These are phyloP conservation scores for Tephrocybe sp. DNA, from an alignment of 768 basidiomycete species.

Conservation along the genomic window DNA sequence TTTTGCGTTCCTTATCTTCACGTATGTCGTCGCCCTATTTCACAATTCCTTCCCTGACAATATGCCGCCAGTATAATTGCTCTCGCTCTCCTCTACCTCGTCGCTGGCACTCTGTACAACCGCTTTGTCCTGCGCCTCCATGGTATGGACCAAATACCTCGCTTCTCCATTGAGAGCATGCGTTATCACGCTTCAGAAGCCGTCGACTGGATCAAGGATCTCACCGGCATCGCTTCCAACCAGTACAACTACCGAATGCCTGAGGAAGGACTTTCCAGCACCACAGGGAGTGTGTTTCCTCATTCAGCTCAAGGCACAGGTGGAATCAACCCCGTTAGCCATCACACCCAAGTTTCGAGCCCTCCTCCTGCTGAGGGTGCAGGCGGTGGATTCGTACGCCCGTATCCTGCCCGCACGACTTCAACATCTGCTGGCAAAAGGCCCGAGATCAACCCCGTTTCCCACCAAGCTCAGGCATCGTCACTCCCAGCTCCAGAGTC, in stretches of 20 bases:
- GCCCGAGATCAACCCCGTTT: conserved; percentile 39
- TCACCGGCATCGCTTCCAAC: conserved; percentile 21
- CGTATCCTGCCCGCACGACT: conserved; percentile 20
- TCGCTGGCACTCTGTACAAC: conserved; percentile 75
- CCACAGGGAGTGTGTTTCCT: not conserved
- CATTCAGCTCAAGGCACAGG: conserved; percentile 7
- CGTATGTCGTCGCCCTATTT: conserved; percentile 44
- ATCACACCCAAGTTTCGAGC: conserved; percentile 22
- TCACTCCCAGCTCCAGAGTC: conserved; percentile 10
- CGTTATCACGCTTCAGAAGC: conserved; percentile 46
- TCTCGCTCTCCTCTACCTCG: conserved; percentile 61
- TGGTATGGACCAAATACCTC: conserved; percentile 75
- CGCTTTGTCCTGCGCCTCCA: conserved; percentile 70
- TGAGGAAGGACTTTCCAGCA: not conserved
- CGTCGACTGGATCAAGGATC: conserved; percentile 42
- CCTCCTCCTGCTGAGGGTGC: conserved; percentile 8
- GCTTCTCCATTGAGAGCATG: conserved; percentile 54
- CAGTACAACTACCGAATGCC: conserved; percentile 20
- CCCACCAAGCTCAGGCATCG: conserved; percentile 38
- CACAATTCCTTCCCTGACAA: not conserved
- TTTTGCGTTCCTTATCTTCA: conserved; percentile 53
- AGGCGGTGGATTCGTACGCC: conserved; percentile 30
- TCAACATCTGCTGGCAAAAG: conserved; percentile 14
- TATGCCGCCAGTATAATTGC: conserved; percentile 45
- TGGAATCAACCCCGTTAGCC: conserved; percentile 37